Conservation (phyloP, 169 alveolate genomes). For the Plasmodium chabaudi region DNA sequence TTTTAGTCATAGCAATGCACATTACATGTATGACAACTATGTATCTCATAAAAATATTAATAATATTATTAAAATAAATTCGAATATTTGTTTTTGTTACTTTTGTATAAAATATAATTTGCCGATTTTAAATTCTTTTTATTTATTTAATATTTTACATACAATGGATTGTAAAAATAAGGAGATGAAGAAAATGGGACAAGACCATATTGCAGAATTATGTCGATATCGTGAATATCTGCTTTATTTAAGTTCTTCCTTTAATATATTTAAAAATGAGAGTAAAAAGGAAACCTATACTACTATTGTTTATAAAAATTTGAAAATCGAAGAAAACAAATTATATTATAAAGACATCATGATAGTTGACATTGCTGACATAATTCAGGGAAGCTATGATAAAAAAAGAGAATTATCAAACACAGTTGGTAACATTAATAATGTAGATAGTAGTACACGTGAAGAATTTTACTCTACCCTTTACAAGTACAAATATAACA, state of each 20-base stretch:
- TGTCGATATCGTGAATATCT: conserved; percentile 35
- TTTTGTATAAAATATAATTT: conserved; percentile 70
- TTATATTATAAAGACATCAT: conserved; percentile 28
- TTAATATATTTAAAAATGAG: conserved; percentile 21
- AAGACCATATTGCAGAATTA: not conserved
- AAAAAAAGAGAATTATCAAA: not conserved
- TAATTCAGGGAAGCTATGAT: not conserved
- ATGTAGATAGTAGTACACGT: no score
- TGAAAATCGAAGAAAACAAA: not conserved
- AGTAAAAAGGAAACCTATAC: conserved; percentile 7
- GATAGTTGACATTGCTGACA: not conserved
- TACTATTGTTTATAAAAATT: conserved; percentile 5
- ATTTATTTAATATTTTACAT: conserved; percentile 26
- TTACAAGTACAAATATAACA: not conserved
- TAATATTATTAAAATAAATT: conserved; percentile 28
- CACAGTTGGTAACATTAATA: no score
- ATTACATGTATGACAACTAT: conserved; percentile 37
- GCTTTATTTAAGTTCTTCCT: conserved; percentile 17
- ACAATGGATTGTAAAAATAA: not conserved
- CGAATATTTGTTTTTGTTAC: conserved; percentile 67
- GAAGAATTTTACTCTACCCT: conserved; percentile 6
- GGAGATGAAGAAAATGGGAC: not conserved
- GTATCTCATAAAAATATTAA: conserved; percentile 21
- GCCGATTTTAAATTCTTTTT: conserved; percentile 12
- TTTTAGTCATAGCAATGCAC: not conserved